Evolutionary conservation across 345 rosid species (phyloP).

Genomic region (Orychophragmus violaceus): DNA sequence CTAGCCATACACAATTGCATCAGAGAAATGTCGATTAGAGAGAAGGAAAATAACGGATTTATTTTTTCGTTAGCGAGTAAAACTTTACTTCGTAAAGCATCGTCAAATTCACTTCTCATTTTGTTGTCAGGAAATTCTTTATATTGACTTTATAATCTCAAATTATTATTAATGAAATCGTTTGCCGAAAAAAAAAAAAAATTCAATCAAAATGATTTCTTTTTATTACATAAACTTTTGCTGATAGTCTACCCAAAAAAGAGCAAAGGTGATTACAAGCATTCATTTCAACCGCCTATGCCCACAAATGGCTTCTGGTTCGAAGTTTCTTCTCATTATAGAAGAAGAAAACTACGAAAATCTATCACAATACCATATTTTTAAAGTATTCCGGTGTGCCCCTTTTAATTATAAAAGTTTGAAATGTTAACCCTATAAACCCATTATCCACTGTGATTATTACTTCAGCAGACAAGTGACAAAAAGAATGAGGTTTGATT

Average conservation of each 20-base stretch:
- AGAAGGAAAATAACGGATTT: too few species aligned
- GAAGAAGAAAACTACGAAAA: not conserved
- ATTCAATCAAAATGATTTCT: not conserved
- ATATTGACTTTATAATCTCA: too few species aligned
- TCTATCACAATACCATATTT: not conserved
- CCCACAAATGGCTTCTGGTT: not conserved
- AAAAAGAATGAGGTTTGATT: constrained; percentile 15
- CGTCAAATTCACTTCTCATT: too few species aligned
- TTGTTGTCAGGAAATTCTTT: too few species aligned
- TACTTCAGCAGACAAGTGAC: constrained; percentile 5
- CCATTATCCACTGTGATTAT: constrained; percentile 4
- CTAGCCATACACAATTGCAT: too few species aligned
- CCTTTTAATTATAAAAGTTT: not conserved
- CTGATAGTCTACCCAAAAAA: not conserved
- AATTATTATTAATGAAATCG: too few species aligned
- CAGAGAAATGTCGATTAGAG: too few species aligned
- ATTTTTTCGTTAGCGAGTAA: too few species aligned
- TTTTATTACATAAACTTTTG: not conserved
- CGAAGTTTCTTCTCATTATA: not conserved
- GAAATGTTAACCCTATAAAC: not conserved
- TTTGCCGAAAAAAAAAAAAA: too few species aligned
- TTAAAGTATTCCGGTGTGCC: not conserved
- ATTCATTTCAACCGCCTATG: not conserved
- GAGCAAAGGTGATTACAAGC: not conserved
- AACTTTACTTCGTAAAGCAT: too few species aligned